Conservation (phyloP, 1,284 basidiomycete genomes). For the Tilletia caries region DNA sequence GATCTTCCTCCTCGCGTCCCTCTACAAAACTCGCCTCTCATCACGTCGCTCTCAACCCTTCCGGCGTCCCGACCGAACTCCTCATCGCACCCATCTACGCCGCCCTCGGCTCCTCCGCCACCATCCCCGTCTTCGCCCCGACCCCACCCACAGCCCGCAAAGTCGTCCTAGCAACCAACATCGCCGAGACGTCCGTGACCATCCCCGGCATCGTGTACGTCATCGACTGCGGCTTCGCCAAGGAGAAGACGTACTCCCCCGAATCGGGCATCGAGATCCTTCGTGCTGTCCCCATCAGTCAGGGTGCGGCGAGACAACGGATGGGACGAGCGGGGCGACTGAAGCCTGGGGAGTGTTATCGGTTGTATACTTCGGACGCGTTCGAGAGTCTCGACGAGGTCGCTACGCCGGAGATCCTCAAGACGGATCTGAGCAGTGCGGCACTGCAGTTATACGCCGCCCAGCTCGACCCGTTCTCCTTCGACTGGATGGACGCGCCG, state of each 20-base stretch:
- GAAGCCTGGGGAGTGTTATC: conserved; percentile 43
- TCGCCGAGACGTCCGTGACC: conserved; percentile 90
- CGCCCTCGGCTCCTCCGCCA: conserved; percentile 42
- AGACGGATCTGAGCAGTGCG: conserved; percentile 40
- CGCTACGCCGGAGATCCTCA: conserved; percentile 41
- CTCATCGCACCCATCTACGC: conserved; percentile 50
- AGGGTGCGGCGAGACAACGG: conserved; percentile 44
- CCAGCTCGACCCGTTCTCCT: conserved; percentile 44
- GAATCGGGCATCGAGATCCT: conserved; percentile 41
- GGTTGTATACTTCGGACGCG: conserved; percentile 40
- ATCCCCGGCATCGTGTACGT: conserved; percentile 94
- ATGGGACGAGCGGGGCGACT: conserved; percentile 49
- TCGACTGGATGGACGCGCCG: conserved; percentile 49
- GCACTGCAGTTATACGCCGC: conserved; percentile 43
- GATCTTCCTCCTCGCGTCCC: not conserved
- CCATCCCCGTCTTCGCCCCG: conserved; percentile 36
- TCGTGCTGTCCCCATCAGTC: conserved; percentile 39
- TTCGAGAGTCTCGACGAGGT: conserved; percentile 29
- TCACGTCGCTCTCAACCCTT: not conserved
- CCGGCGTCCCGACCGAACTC: conserved; percentile 29
- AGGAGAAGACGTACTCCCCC: conserved; percentile 76
- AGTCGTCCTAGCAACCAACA: conserved; percentile 68
- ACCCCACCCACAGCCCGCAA: conserved; percentile 73
- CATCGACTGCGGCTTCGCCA: conserved; percentile 77
- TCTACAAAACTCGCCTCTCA: not conserved